A percentile compares a stretch with the other conserved stretches of the same genome.
Evolutionary conservation across 441 rosid species (phyloP).

Genomic region (Hypseocharis bilobata): DNA sequence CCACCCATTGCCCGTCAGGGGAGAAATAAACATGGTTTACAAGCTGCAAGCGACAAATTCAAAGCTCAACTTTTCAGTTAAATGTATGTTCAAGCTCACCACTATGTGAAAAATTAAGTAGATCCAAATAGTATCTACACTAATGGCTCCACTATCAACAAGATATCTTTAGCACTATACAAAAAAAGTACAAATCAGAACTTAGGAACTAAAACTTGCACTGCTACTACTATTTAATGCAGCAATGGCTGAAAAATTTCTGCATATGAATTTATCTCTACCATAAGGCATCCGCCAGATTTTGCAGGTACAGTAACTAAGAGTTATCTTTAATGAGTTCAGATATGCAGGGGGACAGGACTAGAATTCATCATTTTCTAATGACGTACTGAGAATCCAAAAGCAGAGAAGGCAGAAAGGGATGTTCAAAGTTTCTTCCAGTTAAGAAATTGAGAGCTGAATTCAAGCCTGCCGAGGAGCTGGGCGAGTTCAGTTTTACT

Average conservation of each 20-base stretch:
- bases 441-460: background rate
- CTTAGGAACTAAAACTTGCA: background rate
- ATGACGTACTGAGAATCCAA: too few species aligned
- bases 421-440: background rate
- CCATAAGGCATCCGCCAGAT: background rate
- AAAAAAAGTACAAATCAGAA: background rate
- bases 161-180: background rate
- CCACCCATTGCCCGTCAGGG: slow-evolving; percentile 95
- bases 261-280: background rate
- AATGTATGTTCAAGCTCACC: background rate
- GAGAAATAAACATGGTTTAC: slow-evolving; percentile 93
- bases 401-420: background rate
- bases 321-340: background rate
- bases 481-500: background rate
- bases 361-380: background rate
- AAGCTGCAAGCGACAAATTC: slow-evolving; percentile 44
- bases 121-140: background rate
- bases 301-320: background rate
- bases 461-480: background rate
- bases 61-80: background rate
- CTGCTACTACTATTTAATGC: background rate
- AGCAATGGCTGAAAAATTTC: background rate
- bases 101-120: background rate
- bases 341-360: too few species aligned
- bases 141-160: background rate